Base-by-base conservation (phyloP, 2,329 filamentous ascomycete genomes). In the Fusarium chlamydosporum region DNA sequence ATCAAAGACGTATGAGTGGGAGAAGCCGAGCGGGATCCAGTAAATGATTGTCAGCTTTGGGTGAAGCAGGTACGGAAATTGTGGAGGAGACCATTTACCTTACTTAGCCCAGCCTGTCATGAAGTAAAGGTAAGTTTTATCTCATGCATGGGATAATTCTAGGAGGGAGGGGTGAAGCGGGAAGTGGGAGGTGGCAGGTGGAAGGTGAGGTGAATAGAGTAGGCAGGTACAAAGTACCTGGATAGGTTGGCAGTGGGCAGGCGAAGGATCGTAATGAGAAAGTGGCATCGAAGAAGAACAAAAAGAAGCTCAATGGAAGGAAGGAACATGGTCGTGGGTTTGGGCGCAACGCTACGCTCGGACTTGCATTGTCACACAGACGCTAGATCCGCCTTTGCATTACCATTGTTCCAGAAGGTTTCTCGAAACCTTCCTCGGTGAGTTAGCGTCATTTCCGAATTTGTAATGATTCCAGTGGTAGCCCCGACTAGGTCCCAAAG, bases 361-460 rank as follows among this genome's bases (percentile, higher is more conserved):
- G 55, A 56, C 67, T 63, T 43, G 50, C 67, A 60, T 60, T 63
- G 51, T 67, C 58, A 64, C 46, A 51, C 43, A 56, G 37, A 50
- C 66, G 62, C 67, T 69, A 70, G 62, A 64, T 70, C 41, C 53
- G 61, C 53, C 50, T 58, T 33, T 62, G 54, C 57, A 59, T 70
- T 60, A 64, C 51, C 51, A 65, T 68, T 70, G 61, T 74, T 74
- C 72, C 68, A 74, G 71, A 75, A 75, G 68, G 58, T 71, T 80
- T 80, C 79, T 74, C 73, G 79, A 80, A 80, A 69, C 73, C 72
- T 79, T 73, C 77, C 74, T 56, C 50, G 55, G 33, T 33, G n/a
- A 67, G 77, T 54, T 79, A 79, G 77, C 60, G 56, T 67, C 74
- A 76, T 75, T 66, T 77, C 72, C 71, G 55, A 45, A 61, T 50